Evolutionary conservation across 2,329 filamentous ascomycete genomes (phyloP).

Genomic region (Exophiala dermatitidis): DNA sequence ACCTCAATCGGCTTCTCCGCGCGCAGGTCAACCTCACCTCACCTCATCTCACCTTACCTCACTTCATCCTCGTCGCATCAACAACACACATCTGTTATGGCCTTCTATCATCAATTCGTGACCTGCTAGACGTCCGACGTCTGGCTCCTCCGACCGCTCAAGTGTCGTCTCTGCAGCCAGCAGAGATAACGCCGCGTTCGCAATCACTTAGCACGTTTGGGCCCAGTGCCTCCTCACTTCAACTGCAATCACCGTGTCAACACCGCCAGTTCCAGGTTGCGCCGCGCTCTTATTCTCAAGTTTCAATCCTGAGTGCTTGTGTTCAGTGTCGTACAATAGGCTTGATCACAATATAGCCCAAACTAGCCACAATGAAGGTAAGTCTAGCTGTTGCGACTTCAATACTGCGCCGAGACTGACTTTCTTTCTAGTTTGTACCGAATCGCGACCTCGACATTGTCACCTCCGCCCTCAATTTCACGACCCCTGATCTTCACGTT

Average conservation of each 20-base stretch:
- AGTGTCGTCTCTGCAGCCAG: conserved; percentile 41
- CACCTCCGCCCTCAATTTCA: conserved; percentile 88
- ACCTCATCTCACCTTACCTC: conserved; percentile 2
- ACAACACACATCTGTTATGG: conserved; percentile 27
- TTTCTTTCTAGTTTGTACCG: conserved; percentile 68
- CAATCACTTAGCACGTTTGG: conserved; percentile 36
- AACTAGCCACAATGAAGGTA: conserved; percentile 28
- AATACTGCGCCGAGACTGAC: conserved; percentile 14
- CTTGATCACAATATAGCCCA: conserved; percentile 4
- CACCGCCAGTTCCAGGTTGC: background rate
- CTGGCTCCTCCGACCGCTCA: conserved; percentile 38
- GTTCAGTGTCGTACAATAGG: conserved; percentile 4
- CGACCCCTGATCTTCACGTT: conserved; percentile 85
- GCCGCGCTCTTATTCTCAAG: background rate
- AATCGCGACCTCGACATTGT: conserved; percentile 86
- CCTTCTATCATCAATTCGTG: conserved; percentile 23
- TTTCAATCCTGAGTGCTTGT: background rate
- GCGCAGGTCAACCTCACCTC: conserved; percentile 12
- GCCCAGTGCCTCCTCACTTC: conserved; percentile 3
- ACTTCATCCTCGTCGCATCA: conserved; percentile 8
- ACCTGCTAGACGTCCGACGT: conserved; percentile 41
- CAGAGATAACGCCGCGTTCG: conserved; percentile 38
- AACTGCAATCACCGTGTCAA: background rate
- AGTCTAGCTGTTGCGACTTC: conserved; percentile 1
- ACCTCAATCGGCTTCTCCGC: conserved; percentile 5